phyloP scores from a whole-genome alignment of 2,329 filamentous ascomycete species.

The Beauveria sp. region DNA sequence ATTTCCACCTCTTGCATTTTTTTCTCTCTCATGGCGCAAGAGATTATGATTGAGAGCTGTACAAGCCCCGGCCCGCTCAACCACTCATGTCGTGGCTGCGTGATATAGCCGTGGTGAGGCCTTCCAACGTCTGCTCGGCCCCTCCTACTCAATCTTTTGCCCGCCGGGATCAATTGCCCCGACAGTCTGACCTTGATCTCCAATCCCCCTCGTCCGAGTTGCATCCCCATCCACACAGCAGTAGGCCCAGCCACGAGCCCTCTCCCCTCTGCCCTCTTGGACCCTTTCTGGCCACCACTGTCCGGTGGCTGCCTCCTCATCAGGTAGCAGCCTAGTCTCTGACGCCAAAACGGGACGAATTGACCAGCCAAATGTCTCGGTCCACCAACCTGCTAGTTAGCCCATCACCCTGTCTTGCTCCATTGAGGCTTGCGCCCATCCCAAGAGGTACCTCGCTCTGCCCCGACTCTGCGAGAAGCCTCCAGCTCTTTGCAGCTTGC shows the following conservation, averaged over 20 bases:
- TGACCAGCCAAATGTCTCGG: slow-evolving; percentile 9
- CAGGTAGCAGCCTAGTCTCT: neutral
- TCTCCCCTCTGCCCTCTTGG: neutral
- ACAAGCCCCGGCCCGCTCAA: neutral
- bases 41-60: neutral
- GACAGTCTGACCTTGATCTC: neutral
- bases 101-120: neutral
- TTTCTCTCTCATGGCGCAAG: neutral
- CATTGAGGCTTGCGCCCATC: neutral
- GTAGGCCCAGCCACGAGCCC: neutral
- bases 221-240: neutral
- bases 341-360: slow-evolving; percentile 2
- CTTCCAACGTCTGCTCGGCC: neutral
- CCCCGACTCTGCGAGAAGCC: neutral
- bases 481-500: neutral
- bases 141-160: neutral
- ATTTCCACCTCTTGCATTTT: slow-evolving; percentile 1
- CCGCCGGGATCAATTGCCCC: neutral
- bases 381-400: neutral
- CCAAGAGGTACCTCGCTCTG: neutral
- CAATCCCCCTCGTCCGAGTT: neutral
- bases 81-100: neutral
- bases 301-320: slow-evolving; percentile 3
- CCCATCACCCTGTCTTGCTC: slow-evolving; percentile 1
- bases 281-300: neutral